Conservation (phyloP, 2,329 filamentous ascomycete genomes). For the Venturia pyrina region DNA sequence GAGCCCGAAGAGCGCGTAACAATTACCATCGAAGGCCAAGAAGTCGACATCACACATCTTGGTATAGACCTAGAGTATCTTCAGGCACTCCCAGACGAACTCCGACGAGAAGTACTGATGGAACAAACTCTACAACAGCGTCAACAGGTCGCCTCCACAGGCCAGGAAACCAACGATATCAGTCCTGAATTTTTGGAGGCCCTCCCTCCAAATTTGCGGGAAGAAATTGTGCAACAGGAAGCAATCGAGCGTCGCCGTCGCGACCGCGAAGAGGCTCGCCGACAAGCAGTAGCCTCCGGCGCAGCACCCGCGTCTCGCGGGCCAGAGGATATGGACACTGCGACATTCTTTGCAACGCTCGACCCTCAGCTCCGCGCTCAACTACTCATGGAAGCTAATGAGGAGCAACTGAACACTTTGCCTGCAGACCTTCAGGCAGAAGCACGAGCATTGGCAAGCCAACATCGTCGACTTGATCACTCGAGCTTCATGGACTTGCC, state of each 20-base stretch:
- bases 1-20: constrained; percentile 48
- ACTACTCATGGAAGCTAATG: constrained; percentile 83
- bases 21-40: constrained; percentile 74
- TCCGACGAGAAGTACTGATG: constrained; percentile 91
- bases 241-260: constrained; percentile 78
- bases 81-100: constrained; percentile 92
- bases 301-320: constrained; percentile 37
- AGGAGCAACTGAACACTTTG: constrained; percentile 73
- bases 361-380: constrained; percentile 75
- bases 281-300: constrained; percentile 47
- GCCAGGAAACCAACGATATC: constrained; percentile 71
- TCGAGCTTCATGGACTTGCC: constrained; percentile 19
- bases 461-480: constrained; percentile 40
- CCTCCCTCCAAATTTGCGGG: constrained; percentile 77
- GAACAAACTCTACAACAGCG: constrained; percentile 77
- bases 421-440: constrained; percentile 81
- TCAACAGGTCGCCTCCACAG: constrained; percentile 57
- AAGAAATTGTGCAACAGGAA: constrained; percentile 87
- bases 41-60: constrained; percentile 86
- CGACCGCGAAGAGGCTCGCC: constrained; percentile 70
- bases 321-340: constrained; percentile 79
- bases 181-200: constrained; percentile 92
- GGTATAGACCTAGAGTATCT: constrained; percentile 93
- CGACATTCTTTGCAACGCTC: constrained; percentile 84
- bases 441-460: constrained; percentile 60